phyloP scores from a whole-genome alignment of 2,329 filamentous ascomycete species.

The Aspergillus arachidicola region DNA sequence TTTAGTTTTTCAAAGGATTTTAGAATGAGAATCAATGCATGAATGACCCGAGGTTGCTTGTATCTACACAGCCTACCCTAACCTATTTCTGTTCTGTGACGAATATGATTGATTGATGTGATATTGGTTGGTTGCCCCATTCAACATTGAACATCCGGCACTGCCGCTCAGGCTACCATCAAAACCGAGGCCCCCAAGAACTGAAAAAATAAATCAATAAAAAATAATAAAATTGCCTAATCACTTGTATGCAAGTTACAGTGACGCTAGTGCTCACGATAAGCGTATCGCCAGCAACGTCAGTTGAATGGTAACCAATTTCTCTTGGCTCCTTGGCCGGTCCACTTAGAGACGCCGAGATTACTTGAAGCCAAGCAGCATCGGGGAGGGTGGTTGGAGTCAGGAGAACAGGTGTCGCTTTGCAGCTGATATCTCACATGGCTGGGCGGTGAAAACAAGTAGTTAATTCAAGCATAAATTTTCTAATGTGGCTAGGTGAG shows the following conservation, averaged over 20 bases:
- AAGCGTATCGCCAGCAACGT: slow-evolving; percentile 40
- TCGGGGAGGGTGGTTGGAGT: background rate
- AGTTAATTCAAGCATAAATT: background rate
- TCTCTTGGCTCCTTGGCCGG: slow-evolving; percentile 28
- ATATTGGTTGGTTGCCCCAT: background rate
- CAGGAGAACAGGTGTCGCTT: slow-evolving; percentile 13
- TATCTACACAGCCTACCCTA: background rate
- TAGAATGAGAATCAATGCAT: background rate
- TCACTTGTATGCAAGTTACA: slow-evolving; percentile 8
- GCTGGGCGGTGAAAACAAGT: background rate
- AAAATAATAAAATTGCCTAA: slow-evolving; percentile 14
- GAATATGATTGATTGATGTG: slow-evolving; percentile 1
- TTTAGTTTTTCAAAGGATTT: background rate
- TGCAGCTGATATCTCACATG: slow-evolving; percentile 35
- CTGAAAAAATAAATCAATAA: background rate
- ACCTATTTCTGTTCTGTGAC: background rate
- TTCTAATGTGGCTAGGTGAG: background rate
- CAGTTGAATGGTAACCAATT: slow-evolving; percentile 26
- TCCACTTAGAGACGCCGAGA: slow-evolving; percentile 18
- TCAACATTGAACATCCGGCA: slow-evolving; percentile 4
- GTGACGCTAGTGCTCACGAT: slow-evolving; percentile 21
- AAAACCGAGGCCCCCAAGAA: background rate
- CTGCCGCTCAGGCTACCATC: slow-evolving; percentile 1
- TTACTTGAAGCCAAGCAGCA: slow-evolving; percentile 11
- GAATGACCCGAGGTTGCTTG: background rate